Conservation (phyloP, 1,139 yeast genomes). For the Suhomyces bribrorum region DNA sequence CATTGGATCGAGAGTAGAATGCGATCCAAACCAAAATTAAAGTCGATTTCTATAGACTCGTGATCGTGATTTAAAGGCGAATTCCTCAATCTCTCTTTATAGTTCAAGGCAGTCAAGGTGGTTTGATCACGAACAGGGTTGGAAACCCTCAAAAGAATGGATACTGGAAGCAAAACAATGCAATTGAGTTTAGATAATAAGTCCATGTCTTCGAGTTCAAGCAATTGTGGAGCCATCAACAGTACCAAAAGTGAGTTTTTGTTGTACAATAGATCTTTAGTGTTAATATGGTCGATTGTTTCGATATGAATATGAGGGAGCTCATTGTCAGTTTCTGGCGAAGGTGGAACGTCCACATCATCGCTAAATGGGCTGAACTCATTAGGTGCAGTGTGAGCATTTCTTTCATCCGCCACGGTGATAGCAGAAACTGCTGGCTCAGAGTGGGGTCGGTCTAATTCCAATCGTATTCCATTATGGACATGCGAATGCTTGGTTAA, state of each 20-base stretch:
- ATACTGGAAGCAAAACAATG: slow-evolving; percentile 44
- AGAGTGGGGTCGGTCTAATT: slow-evolving; percentile 4
- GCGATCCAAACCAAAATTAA: slow-evolving; percentile 23
- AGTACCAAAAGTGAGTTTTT: slow-evolving; percentile 4
- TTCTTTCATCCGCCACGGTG: neutral
- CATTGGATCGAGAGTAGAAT: slow-evolving; percentile 22
- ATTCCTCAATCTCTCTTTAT: slow-evolving; percentile 4
- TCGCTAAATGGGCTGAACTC: neutral
- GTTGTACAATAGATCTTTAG: slow-evolving; percentile 1
- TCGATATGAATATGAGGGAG: neutral
- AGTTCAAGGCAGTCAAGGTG: slow-evolving; percentile 8
- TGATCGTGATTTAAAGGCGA: neutral
- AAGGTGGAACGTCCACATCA: neutral
- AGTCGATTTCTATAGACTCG: slow-evolving; percentile 6
- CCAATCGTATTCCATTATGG: slow-evolving; percentile 7
- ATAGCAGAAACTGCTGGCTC: slow-evolving; percentile 1
- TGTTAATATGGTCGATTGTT: neutral
- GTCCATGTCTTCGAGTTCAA: slow-evolving; percentile 11
- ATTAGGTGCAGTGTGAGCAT: neutral
- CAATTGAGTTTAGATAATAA: slow-evolving; percentile 21
- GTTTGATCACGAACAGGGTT: slow-evolving; percentile 47
- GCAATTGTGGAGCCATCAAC: slow-evolving; percentile 17
- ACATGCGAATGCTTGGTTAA: slow-evolving; percentile 30
- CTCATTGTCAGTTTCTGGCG: neutral
- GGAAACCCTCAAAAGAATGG: slow-evolving; percentile 45